Conservation (phyloP, 805 yeast species). For the Lachancea nothofagi region DNA sequence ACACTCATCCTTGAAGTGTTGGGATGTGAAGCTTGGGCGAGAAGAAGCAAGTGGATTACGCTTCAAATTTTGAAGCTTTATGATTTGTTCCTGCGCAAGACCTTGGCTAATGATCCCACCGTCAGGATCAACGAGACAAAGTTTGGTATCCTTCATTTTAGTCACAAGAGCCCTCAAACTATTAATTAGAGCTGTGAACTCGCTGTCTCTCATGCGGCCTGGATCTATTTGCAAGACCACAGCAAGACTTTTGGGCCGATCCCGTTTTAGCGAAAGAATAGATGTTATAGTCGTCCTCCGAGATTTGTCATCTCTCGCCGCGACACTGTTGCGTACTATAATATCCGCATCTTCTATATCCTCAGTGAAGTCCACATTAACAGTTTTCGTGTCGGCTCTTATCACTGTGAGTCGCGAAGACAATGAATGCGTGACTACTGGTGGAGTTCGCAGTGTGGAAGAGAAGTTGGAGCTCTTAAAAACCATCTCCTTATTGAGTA, state of each 20-base stretch:
- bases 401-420: not conserved
- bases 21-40: slow-evolving; percentile 16
- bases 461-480: slow-evolving; percentile 13
- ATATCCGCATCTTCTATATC: slow-evolving; percentile 16
- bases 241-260: slow-evolving; percentile 24
- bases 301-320: not conserved
- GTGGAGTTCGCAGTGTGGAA: slow-evolving; percentile 16
- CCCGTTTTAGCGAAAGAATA: slow-evolving; percentile 25
- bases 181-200: slow-evolving; percentile 16
- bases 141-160: slow-evolving; percentile 15
- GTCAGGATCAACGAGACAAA: slow-evolving; percentile 21
- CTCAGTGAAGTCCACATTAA: slow-evolving; percentile 14
- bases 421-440: slow-evolving; percentile 8
- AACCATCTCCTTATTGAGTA: slow-evolving; percentile 25
- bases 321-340: slow-evolving; percentile 21
- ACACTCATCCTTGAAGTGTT: slow-evolving; percentile 12
- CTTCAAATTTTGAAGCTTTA: slow-evolving; percentile 1
- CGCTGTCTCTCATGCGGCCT: slow-evolving; percentile 12
- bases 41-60: not conserved
- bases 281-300: slow-evolving; percentile 28
- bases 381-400: not conserved
- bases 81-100: not conserved
- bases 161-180: slow-evolving; percentile 22
- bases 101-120: slow-evolving; percentile 15
- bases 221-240: slow-evolving; percentile 29